Base-by-base conservation (phyloP, 148 eudicot species). In the Cornus controversa region DNA sequence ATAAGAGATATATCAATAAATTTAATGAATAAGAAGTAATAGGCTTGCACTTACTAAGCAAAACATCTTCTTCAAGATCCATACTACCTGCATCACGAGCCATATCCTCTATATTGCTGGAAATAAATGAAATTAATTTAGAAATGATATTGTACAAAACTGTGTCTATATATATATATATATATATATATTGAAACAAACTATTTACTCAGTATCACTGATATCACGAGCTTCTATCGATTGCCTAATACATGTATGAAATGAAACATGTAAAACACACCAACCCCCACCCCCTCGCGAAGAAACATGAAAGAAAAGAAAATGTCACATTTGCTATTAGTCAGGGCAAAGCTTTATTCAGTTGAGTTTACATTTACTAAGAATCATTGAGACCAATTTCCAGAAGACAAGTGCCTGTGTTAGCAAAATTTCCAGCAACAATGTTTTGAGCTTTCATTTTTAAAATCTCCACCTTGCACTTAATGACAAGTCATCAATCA, bases 81-180 rank as follows among this genome's bases (percentile, higher is more conserved):
- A 92, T 69, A 69, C 99, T 96, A 75, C 95, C 98, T 71, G 91
- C 98, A 24, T 96, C 98, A 47, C 99, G 97, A 75, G 93, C 87
- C 70, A 93, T 89, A 91, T 96, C 99, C 82, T 96, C 99, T 81
- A 96, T 93, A 70, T 96, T 96, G 81, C 99, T 96, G 90, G 74
- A 86, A 86, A 81, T 54, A 78, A 54, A 72, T 80, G 75, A 73
- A 26, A 67, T 34, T 10, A 58, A 60, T 25, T 62, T 70, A 36
- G 62, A 29, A 29, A n/a, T 22, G 23, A 70, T 53, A 75, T 54
- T n/a, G 22, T 54, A 20, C 60, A 54, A 20, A 54, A 8, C 5
- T 54, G 34, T 40, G 10, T 8, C 45, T 3, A 40, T 3, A 40
- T 40, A 4, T 6, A 40, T 40, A 40, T 40, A 40, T 40, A 40